phyloP scores from a whole-genome alignment of 257 asterid species.

The Solanum okadae region DNA sequence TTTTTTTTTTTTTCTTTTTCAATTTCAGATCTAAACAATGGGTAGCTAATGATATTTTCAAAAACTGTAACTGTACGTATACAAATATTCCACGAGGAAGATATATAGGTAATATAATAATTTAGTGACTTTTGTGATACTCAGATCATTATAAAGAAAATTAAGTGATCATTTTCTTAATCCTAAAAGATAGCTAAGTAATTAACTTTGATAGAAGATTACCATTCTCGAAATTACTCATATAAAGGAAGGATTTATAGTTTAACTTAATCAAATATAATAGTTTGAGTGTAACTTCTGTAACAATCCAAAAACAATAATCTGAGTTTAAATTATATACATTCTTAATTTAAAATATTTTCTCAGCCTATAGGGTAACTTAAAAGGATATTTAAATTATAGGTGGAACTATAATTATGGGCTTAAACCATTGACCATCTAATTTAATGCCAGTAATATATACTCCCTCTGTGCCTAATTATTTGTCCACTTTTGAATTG shows the following conservation, averaged over 20 bases:
- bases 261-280: background rate
- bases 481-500: no score
- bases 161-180: background rate
- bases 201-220: background rate
- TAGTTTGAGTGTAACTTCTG: background rate
- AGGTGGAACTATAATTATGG: background rate
- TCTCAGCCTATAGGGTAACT: background rate
- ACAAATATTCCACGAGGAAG: background rate
- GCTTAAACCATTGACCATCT: background rate
- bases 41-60: background rate
- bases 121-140: background rate
- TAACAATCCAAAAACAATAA: background rate
- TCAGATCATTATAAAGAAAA: background rate
- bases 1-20: background rate
- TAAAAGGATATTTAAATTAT: background rate
- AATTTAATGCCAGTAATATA: background rate
- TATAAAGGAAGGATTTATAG: background rate
- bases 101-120: background rate
- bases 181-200: background rate
- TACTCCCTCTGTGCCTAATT: no score
- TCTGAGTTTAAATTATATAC: background rate
- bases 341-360: background rate
- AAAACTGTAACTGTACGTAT: background rate
- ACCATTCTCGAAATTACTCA: background rate
- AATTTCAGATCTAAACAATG: background rate